Conservation (phyloP, 352 stramenopile species). For the Phytophthora foliorum region DNA sequence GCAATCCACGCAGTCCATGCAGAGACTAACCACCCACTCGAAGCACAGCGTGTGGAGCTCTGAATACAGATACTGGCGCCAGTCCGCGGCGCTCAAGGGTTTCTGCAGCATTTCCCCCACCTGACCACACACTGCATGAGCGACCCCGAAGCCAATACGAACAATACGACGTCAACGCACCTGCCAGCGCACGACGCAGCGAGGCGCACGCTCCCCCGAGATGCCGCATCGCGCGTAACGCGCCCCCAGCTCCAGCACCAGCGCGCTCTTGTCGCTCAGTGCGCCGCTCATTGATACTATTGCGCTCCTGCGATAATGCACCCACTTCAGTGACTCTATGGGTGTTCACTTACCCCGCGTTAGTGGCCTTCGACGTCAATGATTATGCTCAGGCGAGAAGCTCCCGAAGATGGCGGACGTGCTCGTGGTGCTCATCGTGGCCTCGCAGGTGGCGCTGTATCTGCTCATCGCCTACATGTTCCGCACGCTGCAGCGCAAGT, state of each 20-base stretch:
- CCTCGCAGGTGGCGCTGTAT: constrained; percentile 46
- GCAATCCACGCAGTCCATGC: not conserved
- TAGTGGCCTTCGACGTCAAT: constrained; percentile 8
- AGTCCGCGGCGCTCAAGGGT: constrained; percentile 44
- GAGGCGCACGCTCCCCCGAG: constrained; percentile 79
- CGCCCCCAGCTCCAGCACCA: constrained; percentile 83
- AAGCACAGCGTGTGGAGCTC: constrained; percentile 77
- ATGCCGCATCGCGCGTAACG: constrained; percentile 79
- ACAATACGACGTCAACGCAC: constrained; percentile 31
- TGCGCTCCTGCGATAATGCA: not conserved
- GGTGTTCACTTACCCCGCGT: not conserved
- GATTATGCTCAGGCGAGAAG: constrained; percentile 24
- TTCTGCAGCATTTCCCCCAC: constrained; percentile 63
- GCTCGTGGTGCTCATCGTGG: constrained; percentile 49
- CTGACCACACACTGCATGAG: constrained; percentile 31
- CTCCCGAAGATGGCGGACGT: constrained; percentile 11
- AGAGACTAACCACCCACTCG: constrained; percentile 54
- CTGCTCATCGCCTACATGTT: constrained; percentile 43
- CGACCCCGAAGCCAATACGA: not conserved
- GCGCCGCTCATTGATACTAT: constrained; percentile 34
- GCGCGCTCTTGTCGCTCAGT: constrained; percentile 60
- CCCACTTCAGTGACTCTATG: constrained; percentile 8
- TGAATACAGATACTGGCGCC: constrained; percentile 58
- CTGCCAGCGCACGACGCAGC: constrained; percentile 74
- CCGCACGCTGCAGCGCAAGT: constrained; percentile 33